Conservation (phyloP, 2,329 filamentous ascomycete genomes). For the Aspergillus oerlinghausenensis region DNA sequence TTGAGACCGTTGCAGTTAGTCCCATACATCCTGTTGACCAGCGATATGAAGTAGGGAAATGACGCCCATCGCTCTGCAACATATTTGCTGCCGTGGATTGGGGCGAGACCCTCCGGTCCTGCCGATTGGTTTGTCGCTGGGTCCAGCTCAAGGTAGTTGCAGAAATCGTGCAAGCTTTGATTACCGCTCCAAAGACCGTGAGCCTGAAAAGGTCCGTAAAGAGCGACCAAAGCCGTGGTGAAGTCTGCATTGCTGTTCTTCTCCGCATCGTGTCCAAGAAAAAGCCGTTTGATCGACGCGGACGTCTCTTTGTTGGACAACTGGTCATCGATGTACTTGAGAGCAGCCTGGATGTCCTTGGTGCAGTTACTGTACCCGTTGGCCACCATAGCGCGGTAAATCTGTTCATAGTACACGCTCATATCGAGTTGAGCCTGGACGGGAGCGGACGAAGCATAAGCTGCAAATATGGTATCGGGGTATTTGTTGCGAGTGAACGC, state of each 20-base stretch:
- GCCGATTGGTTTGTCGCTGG: slow-evolving; percentile 32
- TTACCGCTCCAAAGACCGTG: slow-evolving; percentile 39
- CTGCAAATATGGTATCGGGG: slow-evolving; percentile 38
- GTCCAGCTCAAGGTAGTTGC: slow-evolving; percentile 45
- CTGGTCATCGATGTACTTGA: slow-evolving; percentile 47
- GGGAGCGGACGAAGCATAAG: slow-evolving; percentile 40
- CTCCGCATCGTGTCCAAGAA: slow-evolving; percentile 46
- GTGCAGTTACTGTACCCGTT: slow-evolving; percentile 51
- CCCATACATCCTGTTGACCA: slow-evolving; percentile 37
- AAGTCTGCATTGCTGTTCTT: slow-evolving; percentile 46
- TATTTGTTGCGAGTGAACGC: slow-evolving; percentile 43
- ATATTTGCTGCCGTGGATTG: slow-evolving; percentile 37
- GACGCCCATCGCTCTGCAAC: slow-evolving; percentile 40
- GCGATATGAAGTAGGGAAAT: slow-evolving; percentile 33
- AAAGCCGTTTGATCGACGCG: slow-evolving; percentile 43
- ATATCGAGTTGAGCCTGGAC: slow-evolving; percentile 48
- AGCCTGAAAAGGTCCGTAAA: slow-evolving; percentile 43
- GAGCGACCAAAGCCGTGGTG: slow-evolving; percentile 38
- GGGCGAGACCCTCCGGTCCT: slow-evolving; percentile 39
- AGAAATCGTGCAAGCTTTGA: slow-evolving; percentile 39
- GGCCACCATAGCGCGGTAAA: slow-evolving; percentile 45
- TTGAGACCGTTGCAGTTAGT: slow-evolving; percentile 39
- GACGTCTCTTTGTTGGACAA: slow-evolving; percentile 34
- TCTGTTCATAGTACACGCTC: slow-evolving; percentile 48
- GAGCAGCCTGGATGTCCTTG: slow-evolving; percentile 45